Evolutionary conservation across 805 yeast species (phyloP).

Genomic region (Schwanniomyces sp.): DNA sequence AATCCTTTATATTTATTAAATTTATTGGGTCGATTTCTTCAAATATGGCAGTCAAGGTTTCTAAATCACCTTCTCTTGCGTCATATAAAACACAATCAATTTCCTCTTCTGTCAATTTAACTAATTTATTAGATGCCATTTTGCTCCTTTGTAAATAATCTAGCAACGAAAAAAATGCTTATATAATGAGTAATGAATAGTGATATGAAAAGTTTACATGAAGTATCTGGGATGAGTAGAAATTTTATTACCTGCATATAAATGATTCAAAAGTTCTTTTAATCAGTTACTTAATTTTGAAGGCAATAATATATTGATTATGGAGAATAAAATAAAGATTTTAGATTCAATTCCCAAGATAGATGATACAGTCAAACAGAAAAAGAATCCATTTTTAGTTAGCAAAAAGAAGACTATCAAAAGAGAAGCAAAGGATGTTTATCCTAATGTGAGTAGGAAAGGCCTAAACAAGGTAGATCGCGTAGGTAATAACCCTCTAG

Average conservation of each 20-base stretch:
- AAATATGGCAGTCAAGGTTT: conserved; percentile 67
- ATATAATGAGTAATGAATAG: background rate
- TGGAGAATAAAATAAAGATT: conserved; percentile 25
- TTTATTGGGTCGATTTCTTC: conserved; percentile 50
- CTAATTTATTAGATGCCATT: background rate
- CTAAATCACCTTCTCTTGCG: conserved; percentile 87
- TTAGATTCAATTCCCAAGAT: background rate
- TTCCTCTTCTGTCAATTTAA: conserved; percentile 61
- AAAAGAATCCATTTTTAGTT: conserved; percentile 31
- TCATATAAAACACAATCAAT: conserved; percentile 79
- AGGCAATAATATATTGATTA: background rate
- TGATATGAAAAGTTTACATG: background rate
- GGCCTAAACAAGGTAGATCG: conserved; percentile 35
- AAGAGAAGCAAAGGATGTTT: conserved; percentile 31
- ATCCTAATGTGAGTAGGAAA: conserved; percentile 17
- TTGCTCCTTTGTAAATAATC: background rate
- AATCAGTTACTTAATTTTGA: background rate
- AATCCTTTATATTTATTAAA: conserved; percentile 55
- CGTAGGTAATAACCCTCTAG: conserved; percentile 31
- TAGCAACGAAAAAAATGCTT: too few species aligned
- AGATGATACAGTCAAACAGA: background rate
- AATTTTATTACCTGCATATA: background rate
- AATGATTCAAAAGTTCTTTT: background rate
- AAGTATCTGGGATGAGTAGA: background rate
- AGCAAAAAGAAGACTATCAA: conserved; percentile 26